Evolutionary conservation across 2,329 filamentous ascomycete genomes (phyloP), one percentile per base, ranked within the genome.

Genomic region (Ciborinia camelliae): DNA sequence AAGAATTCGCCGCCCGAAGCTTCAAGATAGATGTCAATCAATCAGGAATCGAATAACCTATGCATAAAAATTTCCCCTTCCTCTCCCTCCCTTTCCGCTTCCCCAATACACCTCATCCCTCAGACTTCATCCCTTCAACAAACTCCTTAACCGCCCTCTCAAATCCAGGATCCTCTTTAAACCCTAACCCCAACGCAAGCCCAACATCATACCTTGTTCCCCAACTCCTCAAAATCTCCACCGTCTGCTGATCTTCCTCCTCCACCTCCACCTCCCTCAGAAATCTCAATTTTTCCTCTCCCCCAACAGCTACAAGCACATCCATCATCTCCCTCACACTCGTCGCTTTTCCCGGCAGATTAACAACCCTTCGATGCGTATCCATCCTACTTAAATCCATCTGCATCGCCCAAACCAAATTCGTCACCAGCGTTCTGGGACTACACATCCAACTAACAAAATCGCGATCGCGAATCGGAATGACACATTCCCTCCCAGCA

Each of bases 301-400:
- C 85, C 12, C 82, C 85, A 52, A 84, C 77, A 69, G 79, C 80
- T 59, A 79, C 81, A 69, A 88, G 73, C 32, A 82, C 83, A 72
- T 86, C 83, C 76, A 86, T 78, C 76, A 87, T 80, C 71, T 87
- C 81, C 74, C 86, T 81, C n/a, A 85, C 78, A 41, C 80, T 84
- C 4, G 84, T 81, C 51, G 81, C 79, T 64, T 85, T 73, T 67
- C 85, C 85, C 0, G 85, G 85, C 45, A 86, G 77, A 72, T 86
- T 86, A 62, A 87, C 78, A 57, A 82, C 80, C 28, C 85, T 78
- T 53, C 80, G 79, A 77, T 81, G 76, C 3, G 1, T 14, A 28
- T 52, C 47, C 12, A 43, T 5, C 66, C 62, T 64, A 14, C 77
- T 79, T 68, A 86, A 72, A n/a, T 76, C 73, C 75, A 80, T 73